Percentiles rank a stretch among this genome's conserved stretches.
phyloP scores from a whole-genome alignment of 345 rosid genomes.

The Eucalyptus paniculata region DNA sequence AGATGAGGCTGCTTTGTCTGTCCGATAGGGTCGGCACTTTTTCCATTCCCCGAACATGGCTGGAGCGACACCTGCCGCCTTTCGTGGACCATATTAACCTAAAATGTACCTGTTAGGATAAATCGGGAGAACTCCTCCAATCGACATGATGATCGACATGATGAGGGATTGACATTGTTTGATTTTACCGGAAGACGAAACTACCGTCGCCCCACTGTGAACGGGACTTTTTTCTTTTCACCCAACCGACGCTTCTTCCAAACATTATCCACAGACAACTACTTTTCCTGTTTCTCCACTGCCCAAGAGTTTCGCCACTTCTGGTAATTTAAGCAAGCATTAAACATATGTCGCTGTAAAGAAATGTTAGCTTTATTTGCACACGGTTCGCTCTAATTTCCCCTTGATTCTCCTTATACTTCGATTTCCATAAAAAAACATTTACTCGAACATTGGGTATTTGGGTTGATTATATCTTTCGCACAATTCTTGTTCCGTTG shows the following conservation, averaged over 20 bases:
- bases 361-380: neutral
- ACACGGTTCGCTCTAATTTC: neutral
- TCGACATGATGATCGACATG: neutral
- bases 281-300: neutral
- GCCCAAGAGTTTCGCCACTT: neutral
- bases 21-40: neutral
- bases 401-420: neutral
- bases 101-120: neutral
- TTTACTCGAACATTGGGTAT: neutral
- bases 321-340: neutral
- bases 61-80: neutral
- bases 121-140: neutral
- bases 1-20: neutral
- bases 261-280: neutral
- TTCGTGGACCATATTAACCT: neutral
- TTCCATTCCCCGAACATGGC: neutral
- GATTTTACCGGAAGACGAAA: neutral
- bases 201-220: neutral
- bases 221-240: neutral
- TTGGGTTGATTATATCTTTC: neutral
- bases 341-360: neutral
- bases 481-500: neutral
- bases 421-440: neutral
- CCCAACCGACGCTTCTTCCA: neutral
- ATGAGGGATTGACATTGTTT: neutral